Evolutionary conservation across 306 rosid genomes (phyloP).

Genomic region (Calophaca sinica): DNA sequence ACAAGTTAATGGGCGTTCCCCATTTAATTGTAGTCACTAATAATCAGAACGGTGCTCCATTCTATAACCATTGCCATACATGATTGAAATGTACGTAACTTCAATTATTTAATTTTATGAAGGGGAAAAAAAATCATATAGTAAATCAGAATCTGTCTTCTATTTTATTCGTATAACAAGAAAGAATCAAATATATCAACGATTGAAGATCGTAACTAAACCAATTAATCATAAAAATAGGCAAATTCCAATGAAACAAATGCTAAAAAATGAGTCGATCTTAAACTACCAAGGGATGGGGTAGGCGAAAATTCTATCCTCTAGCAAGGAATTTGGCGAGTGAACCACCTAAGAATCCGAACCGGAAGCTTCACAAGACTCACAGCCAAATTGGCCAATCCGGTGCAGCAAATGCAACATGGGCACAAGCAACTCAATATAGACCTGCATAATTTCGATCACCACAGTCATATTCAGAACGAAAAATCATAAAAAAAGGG

Average conservation of each 20-base stretch:
- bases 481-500: too few species aligned
- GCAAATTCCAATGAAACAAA: not conserved
- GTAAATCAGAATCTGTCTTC: not conserved
- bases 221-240: constrained; percentile 18
- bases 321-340: constrained; percentile 73
- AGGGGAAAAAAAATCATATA: too few species aligned
- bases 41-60: too few species aligned
- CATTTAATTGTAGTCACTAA: too few species aligned
- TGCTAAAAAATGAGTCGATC: constrained; percentile 22
- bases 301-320: not conserved
- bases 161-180: not conserved
- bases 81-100: too few species aligned
- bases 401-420: constrained; percentile 72
- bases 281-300: not conserved
- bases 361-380: constrained; percentile 79
- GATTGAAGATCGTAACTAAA: not conserved
- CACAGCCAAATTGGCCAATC: constrained; percentile 76
- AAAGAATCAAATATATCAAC: constrained; percentile 18
- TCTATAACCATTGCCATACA: too few species aligned
- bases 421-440: constrained; percentile 87
- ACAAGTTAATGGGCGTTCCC: too few species aligned
- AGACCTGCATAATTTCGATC: constrained; percentile 53
- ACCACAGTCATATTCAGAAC: not conserved
- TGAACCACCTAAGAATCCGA: constrained; percentile 67
- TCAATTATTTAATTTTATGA: too few species aligned